Base-by-base conservation (phyloP, 1,284 basidiomycete genomes). In the Lentinula novae-zelandiae region DNA sequence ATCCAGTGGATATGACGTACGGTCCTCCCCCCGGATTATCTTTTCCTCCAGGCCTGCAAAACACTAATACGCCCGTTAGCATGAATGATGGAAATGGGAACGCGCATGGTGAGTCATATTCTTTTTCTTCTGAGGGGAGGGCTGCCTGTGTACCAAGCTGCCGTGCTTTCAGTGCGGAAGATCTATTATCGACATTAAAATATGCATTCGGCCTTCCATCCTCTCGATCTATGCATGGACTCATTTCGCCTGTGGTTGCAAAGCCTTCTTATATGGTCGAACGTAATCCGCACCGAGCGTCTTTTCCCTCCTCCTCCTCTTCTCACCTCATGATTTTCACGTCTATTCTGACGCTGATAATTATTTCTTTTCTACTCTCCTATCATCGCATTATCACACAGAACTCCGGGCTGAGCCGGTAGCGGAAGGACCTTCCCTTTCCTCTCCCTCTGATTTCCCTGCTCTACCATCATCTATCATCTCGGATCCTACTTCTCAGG, bases 111-210 rank as follows among this genome's bases (percentile, higher is more conserved):
- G 85, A 91, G 89, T 86, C 66, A 68, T 68, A 76, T 76, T 77
- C 71, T 67, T 72, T 75, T 72, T 68, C 73, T 71, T 71, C 75
- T 73, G 72, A 82, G 84, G 86, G 86, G 89, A 86, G 85, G 86
- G 86, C 83, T 85, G 84, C 79, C 82, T 84, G 79, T 81, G 84
- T 89, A 89, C 86, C 87, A 80, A 89, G 86, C 76, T 67, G 75
- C 86, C 86, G 84, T 89, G 78, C 87, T 88, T 89, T 85, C 77
- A 89, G 86, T 87, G 85, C 86, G 86, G 85, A 86, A 87, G 82
- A 76, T 82, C 75, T 82, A 82, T 76, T 78, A 84, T 80, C 84
- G 80, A 71, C 81, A 81, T 77, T 88, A 78, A 88, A 57, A 38
- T 3, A 39, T 49, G 10, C 20, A 48, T 53, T 51, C 59, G 40